Conservation (phyloP, 1,284 basidiomycete genomes). For the Chiua sp. region DNA sequence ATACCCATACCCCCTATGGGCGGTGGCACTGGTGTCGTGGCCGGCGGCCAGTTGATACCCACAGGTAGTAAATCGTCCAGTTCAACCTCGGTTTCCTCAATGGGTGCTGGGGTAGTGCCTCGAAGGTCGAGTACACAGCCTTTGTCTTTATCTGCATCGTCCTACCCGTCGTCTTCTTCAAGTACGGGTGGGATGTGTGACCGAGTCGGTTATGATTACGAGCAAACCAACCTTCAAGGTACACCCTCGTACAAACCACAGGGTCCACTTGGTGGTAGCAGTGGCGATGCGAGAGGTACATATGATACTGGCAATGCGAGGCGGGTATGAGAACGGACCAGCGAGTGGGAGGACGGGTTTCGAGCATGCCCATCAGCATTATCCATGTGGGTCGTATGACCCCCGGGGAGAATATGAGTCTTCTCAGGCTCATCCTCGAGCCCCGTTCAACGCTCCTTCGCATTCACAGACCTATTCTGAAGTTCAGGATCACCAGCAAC, state of each 20-base stretch:
- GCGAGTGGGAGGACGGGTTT: slow-evolving; percentile 24
- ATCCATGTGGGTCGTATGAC: slow-evolving; percentile 30
- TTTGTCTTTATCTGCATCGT: slow-evolving; percentile 20
- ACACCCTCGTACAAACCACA: slow-evolving; percentile 31
- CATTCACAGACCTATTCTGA: slow-evolving; percentile 28
- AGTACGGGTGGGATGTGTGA: slow-evolving; percentile 21
- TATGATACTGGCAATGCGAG: slow-evolving; percentile 23
- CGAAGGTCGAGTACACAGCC: slow-evolving; percentile 29
- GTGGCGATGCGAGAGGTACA: slow-evolving; percentile 19
- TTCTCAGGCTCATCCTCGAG: slow-evolving; percentile 26
- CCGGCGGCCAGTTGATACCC: slow-evolving; percentile 35
- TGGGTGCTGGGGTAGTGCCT: not conserved
- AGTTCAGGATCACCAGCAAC: slow-evolving; percentile 27
- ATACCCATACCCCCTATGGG: slow-evolving; percentile 16
- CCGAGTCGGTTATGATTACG: slow-evolving; percentile 31
- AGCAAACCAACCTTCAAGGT: slow-evolving; percentile 13
- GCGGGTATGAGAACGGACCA: slow-evolving; percentile 28
- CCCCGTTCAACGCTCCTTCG: slow-evolving; percentile 22
- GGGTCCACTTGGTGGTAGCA: slow-evolving; percentile 19
- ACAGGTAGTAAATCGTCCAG: slow-evolving; percentile 30
- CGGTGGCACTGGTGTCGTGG: slow-evolving; percentile 6
- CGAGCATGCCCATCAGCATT: slow-evolving; percentile 27
- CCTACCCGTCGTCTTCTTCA: slow-evolving; percentile 22
- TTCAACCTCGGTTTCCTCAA: not conserved
- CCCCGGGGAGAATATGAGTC: slow-evolving; percentile 29